Evolutionary conservation across 208 protist genomes (phyloP).

Genomic region (Trypanosoma melophagium): DNA sequence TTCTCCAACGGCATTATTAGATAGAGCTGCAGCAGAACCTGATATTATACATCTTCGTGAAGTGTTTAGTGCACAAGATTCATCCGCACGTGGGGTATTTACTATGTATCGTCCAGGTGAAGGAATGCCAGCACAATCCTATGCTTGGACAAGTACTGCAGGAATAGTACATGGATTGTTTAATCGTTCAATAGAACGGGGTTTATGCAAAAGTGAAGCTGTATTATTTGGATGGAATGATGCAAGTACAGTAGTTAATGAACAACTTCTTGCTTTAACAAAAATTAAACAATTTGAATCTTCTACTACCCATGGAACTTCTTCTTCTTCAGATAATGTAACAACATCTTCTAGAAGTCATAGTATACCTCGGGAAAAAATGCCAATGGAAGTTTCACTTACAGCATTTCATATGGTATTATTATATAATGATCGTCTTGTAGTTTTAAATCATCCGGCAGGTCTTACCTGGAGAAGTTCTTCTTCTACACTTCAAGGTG

Average conservation of each 20-base stretch:
- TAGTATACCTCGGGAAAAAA: background rate
- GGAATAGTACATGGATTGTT: slow-evolving; percentile 69
- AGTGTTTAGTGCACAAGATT: background rate
- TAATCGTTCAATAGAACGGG: background rate
- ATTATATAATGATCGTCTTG: slow-evolving; percentile 73
- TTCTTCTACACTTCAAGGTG: slow-evolving; percentile 21
- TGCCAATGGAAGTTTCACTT: slow-evolving; percentile 62
- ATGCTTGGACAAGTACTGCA: slow-evolving; percentile 49
- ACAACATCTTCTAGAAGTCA: background rate
- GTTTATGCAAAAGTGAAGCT: slow-evolving; percentile 12
- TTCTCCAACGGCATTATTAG: slow-evolving; percentile 8
- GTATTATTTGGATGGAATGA: slow-evolving; percentile 16
- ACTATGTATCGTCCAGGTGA: slow-evolving; percentile 45
- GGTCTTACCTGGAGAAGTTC: slow-evolving; percentile 63
- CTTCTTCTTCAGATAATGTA: background rate
- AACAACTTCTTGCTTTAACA: slow-evolving; percentile 24
- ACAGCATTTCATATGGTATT: slow-evolving; percentile 94
- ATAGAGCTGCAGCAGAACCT: slow-evolving; percentile 1
- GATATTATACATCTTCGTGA: slow-evolving; percentile 11
- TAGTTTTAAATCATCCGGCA: slow-evolving; percentile 81
- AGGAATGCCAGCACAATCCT: slow-evolving; percentile 39
- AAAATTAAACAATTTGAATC: slow-evolving; percentile 5
- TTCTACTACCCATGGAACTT: slow-evolving; percentile 3
- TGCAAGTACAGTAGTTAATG: slow-evolving; percentile 18
- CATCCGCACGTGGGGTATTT: slow-evolving; percentile 30